Percentiles rank a stretch among this genome's conserved stretches.
These are phyloP conservation scores for Xerocomellus intermedius DNA, from an alignment of 768 basidiomycete species.

Conservation along the genomic window DNA sequence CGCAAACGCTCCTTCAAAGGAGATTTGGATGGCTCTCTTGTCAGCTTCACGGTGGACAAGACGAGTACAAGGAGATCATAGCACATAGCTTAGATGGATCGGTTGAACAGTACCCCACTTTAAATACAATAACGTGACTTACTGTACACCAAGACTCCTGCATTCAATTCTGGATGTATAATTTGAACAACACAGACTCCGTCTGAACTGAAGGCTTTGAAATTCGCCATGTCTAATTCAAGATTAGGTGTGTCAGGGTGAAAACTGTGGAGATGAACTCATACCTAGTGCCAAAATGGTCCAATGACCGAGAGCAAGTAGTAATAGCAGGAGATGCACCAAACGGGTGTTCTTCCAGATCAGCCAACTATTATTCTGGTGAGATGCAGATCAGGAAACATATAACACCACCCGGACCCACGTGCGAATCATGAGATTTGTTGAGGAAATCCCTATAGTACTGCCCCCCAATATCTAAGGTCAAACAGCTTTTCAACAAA, in stretches of 20 bases:
- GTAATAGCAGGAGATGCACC: conserved; percentile 12
- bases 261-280: background rate
- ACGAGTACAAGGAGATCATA: conserved; percentile 22
- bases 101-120: background rate
- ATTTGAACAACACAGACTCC: conserved; percentile 4
- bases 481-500: background rate
- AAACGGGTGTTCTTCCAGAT: conserved; percentile 21
- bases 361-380: conserved; percentile 20
- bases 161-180: background rate
- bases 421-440: conserved; percentile 29
- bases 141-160: conserved; percentile 20
- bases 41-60: conserved; percentile 17
- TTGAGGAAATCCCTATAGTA: conserved; percentile 16
- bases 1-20: conserved; percentile 11
- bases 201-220: background rate
- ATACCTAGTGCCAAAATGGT: conserved; percentile 14
- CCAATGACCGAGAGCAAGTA: conserved; percentile 27
- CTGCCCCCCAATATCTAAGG: conserved; percentile 7
- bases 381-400: background rate
- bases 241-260: background rate
- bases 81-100: conserved; percentile 10
- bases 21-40: conserved; percentile 7
- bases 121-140: background rate
- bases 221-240: conserved; percentile 7
- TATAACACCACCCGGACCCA: conserved; percentile 1